These are phyloP conservation scores for Rhodotorula sphaerocarpa DNA, from an alignment of 768 basidiomycete species.

Conservation along the genomic window DNA sequence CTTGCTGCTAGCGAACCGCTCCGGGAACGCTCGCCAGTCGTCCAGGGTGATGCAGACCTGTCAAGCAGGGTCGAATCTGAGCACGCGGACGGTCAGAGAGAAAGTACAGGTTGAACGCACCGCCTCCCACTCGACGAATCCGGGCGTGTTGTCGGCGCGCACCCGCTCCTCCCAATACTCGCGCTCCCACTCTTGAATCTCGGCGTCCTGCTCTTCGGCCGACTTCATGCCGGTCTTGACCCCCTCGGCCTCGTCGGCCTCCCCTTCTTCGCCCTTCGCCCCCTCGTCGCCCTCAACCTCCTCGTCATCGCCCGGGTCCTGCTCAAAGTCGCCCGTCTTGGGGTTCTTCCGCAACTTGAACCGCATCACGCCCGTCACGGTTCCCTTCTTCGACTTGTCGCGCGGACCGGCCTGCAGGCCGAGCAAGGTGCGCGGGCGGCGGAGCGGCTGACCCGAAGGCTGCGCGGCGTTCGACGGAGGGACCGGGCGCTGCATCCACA, in stretches of 20 bases:
- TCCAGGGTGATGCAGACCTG: constrained; percentile 73
- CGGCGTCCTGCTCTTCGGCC: constrained; percentile 24
- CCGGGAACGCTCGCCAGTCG: constrained; percentile 76
- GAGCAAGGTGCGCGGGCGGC: constrained; percentile 3
- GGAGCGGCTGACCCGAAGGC: neutral
- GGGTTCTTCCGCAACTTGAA: constrained; percentile 24
- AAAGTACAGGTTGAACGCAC: constrained; percentile 46
- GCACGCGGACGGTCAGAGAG: neutral
- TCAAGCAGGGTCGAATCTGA: neutral
- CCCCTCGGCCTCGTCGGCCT: constrained; percentile 35
- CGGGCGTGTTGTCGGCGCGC: constrained; percentile 40
- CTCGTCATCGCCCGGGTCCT: constrained; percentile 4
- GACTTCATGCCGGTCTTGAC: too few species aligned
- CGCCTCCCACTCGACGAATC: constrained; percentile 85
- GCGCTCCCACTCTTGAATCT: constrained; percentile 35
- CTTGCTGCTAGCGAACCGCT: constrained; percentile 64
- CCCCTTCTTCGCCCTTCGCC: constrained; percentile 34
- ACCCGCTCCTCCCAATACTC: constrained; percentile 32
- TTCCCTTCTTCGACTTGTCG: constrained; percentile 28
- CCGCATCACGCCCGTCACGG: constrained; percentile 19
- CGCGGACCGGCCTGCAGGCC: constrained; percentile 5
- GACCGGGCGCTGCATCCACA: constrained; percentile 30
- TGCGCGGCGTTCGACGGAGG: constrained; percentile 4
- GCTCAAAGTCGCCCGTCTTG: constrained; percentile 17
- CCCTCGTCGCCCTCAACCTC: constrained; percentile 22